Percentiles rank a stretch among this genome's conserved stretches.
Evolutionary conservation across 169 alveolate species (phyloP).

Genomic region (Miamiensis avidus): DNA sequence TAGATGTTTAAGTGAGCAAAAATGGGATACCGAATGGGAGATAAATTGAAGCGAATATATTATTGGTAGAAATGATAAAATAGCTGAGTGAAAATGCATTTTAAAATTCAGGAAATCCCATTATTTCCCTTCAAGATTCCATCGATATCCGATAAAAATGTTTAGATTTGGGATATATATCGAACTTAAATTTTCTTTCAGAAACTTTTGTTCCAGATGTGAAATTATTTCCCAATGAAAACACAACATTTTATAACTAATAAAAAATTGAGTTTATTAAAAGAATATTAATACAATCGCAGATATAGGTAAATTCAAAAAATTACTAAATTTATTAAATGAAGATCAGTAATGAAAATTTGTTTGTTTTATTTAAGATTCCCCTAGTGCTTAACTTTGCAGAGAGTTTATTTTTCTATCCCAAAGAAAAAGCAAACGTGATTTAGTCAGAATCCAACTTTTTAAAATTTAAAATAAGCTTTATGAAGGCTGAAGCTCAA

Average conservation of each 20-base stretch:
- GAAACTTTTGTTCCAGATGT: not conserved
- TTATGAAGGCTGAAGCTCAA: not conserved
- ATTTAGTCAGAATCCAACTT: not conserved
- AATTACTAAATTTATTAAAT: too few species aligned
- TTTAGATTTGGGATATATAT: not conserved
- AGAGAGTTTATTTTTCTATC: too few species aligned
- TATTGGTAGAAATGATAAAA: not conserved
- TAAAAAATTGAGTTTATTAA: not conserved
- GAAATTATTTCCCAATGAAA: not conserved
- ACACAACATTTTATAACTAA: not conserved
- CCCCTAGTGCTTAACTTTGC: not conserved
- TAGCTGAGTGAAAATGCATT: too few species aligned
- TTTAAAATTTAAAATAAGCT: too few species aligned
- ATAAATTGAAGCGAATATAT: not conserved
- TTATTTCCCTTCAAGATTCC: not conserved
- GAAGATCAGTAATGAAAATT: not conserved
- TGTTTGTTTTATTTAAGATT: not conserved
- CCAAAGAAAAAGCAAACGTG: not conserved
- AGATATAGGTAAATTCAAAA: not conserved
- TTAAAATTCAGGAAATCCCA: not conserved
- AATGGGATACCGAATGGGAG: not conserved
- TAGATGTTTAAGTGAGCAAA: not conserved
- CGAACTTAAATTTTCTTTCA: not conserved
- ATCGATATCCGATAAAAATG: not conserved
- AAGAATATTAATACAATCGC: not conserved